Percentiles rank a stretch among this genome's conserved stretches.
phyloP scores from a whole-genome alignment of 1,284 basidiomycete species.

The Sphagnurus paluster region DNA sequence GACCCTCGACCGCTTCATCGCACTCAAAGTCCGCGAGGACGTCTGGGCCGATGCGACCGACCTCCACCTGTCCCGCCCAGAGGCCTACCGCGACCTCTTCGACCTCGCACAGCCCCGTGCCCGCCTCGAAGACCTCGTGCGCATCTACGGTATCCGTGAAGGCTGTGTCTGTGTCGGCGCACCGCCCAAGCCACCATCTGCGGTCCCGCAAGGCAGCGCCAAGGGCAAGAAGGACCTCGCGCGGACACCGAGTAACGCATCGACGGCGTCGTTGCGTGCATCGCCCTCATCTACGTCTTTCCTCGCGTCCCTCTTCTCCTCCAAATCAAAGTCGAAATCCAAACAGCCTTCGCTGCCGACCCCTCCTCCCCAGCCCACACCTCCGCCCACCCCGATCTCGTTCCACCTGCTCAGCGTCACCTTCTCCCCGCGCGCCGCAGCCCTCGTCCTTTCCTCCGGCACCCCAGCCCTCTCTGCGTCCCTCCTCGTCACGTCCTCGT shows the following conservation, averaged over 20 bases:
- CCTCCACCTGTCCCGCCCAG: conserved; percentile 70
- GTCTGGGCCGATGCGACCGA: conserved; percentile 69
- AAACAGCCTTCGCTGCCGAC: conserved; percentile 11
- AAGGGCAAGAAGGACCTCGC: neutral
- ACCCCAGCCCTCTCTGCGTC: conserved; percentile 37
- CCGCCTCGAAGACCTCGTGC: conserved; percentile 70
- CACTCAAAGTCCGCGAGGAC: conserved; percentile 75
- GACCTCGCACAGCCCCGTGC: conserved; percentile 71
- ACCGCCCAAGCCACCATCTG: neutral
- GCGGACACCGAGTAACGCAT: conserved; percentile 2
- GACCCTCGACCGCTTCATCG: conserved; percentile 75
- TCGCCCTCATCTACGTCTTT: conserved; percentile 2
- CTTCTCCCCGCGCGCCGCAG: conserved; percentile 59
- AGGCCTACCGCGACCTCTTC: conserved; percentile 74
- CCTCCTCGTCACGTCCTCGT: conserved; percentile 40
- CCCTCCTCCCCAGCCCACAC: conserved; percentile 41
- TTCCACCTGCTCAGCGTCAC: conserved; percentile 56
- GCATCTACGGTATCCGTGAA: conserved; percentile 55
- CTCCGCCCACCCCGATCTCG: conserved; percentile 43
- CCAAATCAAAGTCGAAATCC: no score
- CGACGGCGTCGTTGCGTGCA: conserved; percentile 1
- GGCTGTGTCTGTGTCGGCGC: conserved; percentile 45
- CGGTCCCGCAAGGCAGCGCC: neutral
- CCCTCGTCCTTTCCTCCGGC: conserved; percentile 44
- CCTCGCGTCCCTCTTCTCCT: conserved; percentile 15